These are phyloP conservation scores for Kurtzmaniella quercitrusa DNA, from an alignment of 1,139 yeast genomes.

Conservation along the genomic window DNA sequence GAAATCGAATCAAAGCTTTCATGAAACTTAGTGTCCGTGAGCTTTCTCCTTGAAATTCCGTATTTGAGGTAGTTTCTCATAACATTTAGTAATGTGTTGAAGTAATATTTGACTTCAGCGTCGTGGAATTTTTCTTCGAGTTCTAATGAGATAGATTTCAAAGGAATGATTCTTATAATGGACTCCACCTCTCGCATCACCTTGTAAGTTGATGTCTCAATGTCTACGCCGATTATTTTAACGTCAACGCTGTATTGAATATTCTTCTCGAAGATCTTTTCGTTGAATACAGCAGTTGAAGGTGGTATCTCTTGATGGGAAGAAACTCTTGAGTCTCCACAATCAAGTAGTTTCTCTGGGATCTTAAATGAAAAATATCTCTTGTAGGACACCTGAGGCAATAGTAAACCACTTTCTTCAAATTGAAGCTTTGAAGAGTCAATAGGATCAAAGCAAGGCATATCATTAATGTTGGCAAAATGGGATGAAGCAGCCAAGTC, in stretches of 20 bases:
- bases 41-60: not conserved
- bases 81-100: constrained; percentile 1
- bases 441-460: constrained; percentile 16
- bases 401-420: constrained; percentile 5
- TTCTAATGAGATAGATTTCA: not conserved
- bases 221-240: constrained; percentile 5
- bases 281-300: not conserved
- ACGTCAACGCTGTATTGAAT: constrained; percentile 3
- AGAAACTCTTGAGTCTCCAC: not conserved
- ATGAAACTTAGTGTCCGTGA: not conserved
- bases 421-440: constrained; percentile 27
- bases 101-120: constrained; percentile 4
- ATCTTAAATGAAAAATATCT: constrained; percentile 39
- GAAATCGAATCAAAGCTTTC: not conserved
- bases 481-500: constrained; percentile 40
- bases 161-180: constrained; percentile 4
- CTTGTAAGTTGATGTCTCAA: not conserved
- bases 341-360: constrained; percentile 35
- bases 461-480: constrained; percentile 21
- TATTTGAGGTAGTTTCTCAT: constrained; percentile 1
- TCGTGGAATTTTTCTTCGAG: constrained; percentile 2
- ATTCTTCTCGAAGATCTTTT: not conserved
- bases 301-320: constrained; percentile 1
- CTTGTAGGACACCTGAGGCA: constrained; percentile 30
- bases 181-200: constrained; percentile 3